Percentiles rank a stretch among this genome's conserved stretches.
These are phyloP conservation scores for Fragaria vesca DNA, from an alignment of 306 rosid genomes.

Conservation along the genomic window DNA sequence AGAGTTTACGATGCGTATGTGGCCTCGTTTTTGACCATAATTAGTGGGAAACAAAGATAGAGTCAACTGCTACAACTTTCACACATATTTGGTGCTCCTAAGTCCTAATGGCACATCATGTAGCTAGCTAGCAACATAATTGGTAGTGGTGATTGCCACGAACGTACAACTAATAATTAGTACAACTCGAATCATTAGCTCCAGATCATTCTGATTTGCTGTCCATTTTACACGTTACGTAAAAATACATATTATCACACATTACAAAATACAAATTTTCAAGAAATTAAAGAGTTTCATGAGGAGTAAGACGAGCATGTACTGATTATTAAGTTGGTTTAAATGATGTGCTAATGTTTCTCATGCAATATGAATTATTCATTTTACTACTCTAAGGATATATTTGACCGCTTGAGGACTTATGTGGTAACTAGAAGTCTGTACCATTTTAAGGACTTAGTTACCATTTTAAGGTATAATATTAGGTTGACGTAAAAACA, in stretches of 20 bases:
- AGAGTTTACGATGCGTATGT: slow-evolving; percentile 10
- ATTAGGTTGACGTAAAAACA: too few relatives aligned
- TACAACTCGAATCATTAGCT: not conserved
- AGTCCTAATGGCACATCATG: slow-evolving; percentile 8
- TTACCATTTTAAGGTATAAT: too few relatives aligned
- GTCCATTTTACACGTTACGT: not conserved
- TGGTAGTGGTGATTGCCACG: not conserved
- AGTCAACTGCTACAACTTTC: slow-evolving; percentile 39
- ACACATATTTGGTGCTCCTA: not conserved
- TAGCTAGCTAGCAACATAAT: not conserved
- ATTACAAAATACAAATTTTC: too few relatives aligned
- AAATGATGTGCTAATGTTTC: too few relatives aligned
- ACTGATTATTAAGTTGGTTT: too few relatives aligned
- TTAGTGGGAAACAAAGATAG: slow-evolving; percentile 43
- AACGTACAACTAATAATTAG: not conserved
- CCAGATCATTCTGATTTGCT: not conserved
- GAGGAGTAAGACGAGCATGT: too few relatives aligned
- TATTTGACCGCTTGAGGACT: too few relatives aligned
- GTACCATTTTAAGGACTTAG: too few relatives aligned
- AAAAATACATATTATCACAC: not conserved
- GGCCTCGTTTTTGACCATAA: slow-evolving; percentile 31
- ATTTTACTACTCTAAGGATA: too few relatives aligned
- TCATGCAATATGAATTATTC: too few relatives aligned
- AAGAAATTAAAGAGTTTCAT: too few relatives aligned
- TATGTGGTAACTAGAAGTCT: too few relatives aligned